Base-by-base conservation (phyloP, 1,284 basidiomycete genomes). In the Hypsizygus ulmarius region DNA sequence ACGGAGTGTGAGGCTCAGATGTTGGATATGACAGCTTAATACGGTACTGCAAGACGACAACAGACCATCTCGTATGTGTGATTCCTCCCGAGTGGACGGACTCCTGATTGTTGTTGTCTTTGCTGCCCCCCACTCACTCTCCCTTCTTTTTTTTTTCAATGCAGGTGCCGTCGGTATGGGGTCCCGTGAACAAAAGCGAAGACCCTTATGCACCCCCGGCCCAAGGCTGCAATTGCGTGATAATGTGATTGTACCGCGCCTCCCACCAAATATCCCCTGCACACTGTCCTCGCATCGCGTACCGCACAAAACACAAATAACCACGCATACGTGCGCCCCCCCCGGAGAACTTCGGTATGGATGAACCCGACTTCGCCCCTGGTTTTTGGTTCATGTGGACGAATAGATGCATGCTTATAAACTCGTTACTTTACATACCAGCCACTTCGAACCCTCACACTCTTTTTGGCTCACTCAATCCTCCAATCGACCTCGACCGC, bases 101-200 rank as follows among this genome's bases (percentile, higher is more conserved):
- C 47, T 46, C 14, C 36, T 47, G 46, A 47, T 43, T 44, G 16
- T 45, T 40, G 27, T 46, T 16, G 52, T 49, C 36, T 50, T 34
- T 37, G 14, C 34, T 27, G 36, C 39, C 25, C 16, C 33, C 27
- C 35, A 45, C 48, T 58, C 49, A 59, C 45, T 14, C 25, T 48
- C 34, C 36, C 43, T 54, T 56, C 45, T 44, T 28, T 47, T 43
- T 52, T 35, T 47, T 58, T n/a, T n/a, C n/a, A n/a, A n/a, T 59
- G 15, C 63, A 90, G 88, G 81, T 92, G 37, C 91, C 93, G 3
- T 90, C 86, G 28, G 86, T 96, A 35, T 97, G 95, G 95, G 94
- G 95, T n/a, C 87, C 90, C 14, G 81, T 93, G 27, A 82, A 79
- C 63, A 94, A 92, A 70, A 79, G 80, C 54, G 90, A 94, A 64